Evolutionary conservation across 257 asterid genomes (phyloP).

Genomic region (Solanum piurae): DNA sequence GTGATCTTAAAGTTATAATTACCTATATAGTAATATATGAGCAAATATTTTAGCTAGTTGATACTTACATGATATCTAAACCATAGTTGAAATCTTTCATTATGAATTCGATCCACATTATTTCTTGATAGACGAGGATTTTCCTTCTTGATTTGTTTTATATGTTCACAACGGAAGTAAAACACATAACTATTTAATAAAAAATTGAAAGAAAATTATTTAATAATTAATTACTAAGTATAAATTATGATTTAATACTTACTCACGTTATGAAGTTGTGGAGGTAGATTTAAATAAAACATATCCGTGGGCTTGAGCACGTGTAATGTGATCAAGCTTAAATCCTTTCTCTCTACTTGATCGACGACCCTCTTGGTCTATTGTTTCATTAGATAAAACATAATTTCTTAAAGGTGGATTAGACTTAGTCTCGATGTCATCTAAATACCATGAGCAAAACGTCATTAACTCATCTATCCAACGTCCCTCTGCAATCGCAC

Average conservation of each 20-base stretch:
- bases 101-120: too few relatives aligned
- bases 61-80: not conserved
- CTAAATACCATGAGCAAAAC: not conserved
- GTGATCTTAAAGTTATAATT: not conserved
- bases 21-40: not conserved
- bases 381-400: too few relatives aligned
- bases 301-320: not conserved
- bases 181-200: not conserved
- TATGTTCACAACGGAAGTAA: not conserved
- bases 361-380: not conserved
- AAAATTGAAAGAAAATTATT: not conserved
- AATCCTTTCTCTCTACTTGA: not conserved
- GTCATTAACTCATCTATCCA: not conserved
- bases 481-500: not conserved
- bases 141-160: too few relatives aligned
- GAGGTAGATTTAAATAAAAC: not conserved
- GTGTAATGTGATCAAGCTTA: not conserved
- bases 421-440: not conserved
- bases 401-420: too few relatives aligned
- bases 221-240: not conserved
- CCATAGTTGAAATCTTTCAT: too few relatives aligned
- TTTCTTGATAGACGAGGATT: too few relatives aligned
- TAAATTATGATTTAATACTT: not conserved
- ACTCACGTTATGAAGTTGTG: not conserved
- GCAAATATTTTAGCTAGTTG: not conserved